Evolutionary conservation across 352 stramenopile species (phyloP).

Genomic region (Poterioochromonas sp.): DNA sequence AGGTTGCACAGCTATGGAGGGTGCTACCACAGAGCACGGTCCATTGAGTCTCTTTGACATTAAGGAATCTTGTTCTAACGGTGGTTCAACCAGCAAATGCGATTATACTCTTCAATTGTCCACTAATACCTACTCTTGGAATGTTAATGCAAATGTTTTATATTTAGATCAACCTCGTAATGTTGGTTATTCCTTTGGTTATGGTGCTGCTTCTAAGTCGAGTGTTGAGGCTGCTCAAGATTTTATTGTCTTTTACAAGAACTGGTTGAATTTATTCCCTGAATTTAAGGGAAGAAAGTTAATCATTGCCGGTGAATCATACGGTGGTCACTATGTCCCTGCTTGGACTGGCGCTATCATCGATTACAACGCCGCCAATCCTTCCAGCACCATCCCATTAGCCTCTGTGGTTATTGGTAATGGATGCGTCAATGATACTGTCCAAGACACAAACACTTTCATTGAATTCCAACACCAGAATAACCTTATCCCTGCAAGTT

Average conservation of each 20-base stretch:
- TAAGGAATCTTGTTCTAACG: constrained; percentile 30
- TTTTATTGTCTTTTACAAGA: constrained; percentile 20
- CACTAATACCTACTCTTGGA: constrained; percentile 26
- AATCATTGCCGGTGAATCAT: constrained; percentile 29
- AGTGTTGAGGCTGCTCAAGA: constrained; percentile 23
- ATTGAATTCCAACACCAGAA: constrained; percentile 22
- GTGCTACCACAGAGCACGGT: constrained; percentile 31
- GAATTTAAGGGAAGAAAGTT: constrained; percentile 14
- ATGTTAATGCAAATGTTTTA: constrained; percentile 22
- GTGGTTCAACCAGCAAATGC: constrained; percentile 2
- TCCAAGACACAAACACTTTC: constrained; percentile 7
- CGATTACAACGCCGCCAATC: constrained; percentile 9
- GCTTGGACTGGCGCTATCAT: constrained; percentile 28
- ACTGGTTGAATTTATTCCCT: constrained; percentile 28
- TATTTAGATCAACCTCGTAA: constrained; percentile 29
- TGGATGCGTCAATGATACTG: constrained; percentile 33
- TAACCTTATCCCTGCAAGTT: constrained; percentile 15
- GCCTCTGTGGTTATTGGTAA: constrained; percentile 24
- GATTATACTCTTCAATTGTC: constrained; percentile 26
- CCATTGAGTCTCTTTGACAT: constrained; percentile 22
- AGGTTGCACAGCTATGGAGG: constrained; percentile 28
- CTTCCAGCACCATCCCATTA: constrained; percentile 10
- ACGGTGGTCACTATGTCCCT: constrained; percentile 34
- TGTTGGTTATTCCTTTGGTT: constrained; percentile 33
- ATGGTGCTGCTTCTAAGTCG: background rate